A percentile compares a stretch with the other conserved stretches of the same genome.
Conservation (phyloP, 371 early-diverging fungal species). For the Smittium mucronatum region DNA sequence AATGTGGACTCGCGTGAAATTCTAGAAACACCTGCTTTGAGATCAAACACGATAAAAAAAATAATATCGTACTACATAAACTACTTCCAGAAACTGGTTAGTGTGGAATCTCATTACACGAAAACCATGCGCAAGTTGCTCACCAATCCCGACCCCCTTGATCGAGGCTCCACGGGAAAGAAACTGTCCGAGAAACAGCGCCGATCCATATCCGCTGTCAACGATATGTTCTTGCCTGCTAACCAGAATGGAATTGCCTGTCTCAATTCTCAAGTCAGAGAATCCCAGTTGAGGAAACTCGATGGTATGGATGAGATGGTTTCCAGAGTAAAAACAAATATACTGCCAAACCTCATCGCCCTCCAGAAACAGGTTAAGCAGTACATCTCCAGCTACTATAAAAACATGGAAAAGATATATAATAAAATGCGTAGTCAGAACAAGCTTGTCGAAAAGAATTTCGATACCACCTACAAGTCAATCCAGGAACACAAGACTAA, state of each 20-base stretch:
- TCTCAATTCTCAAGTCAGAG: background rate
- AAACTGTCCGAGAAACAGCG: background rate
- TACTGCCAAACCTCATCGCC: background rate
- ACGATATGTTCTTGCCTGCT: background rate
- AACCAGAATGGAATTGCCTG: background rate
- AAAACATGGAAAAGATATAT: constrained; percentile 3
- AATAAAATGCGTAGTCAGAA: background rate
- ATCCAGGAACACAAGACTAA: background rate
- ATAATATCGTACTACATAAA: background rate
- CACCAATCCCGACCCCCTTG: constrained; percentile 1
- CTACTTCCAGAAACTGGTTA: background rate
- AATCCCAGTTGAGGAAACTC: background rate
- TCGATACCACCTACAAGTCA: background rate
- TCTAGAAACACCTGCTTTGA: background rate
- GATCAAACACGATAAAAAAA: background rate
- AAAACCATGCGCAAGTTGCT: background rate
- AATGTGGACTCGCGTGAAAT: background rate
- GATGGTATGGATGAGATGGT: background rate
- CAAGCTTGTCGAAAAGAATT: background rate
- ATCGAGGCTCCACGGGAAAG: background rate
- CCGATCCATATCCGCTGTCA: background rate
- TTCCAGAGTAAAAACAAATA: background rate
- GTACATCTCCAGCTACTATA: background rate
- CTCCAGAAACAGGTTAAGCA: constrained; percentile 3
- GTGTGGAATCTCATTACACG: background rate